Base-by-base conservation (phyloP, 495 filamentous ascomycete species). In the Penicillium simplicissimum region DNA sequence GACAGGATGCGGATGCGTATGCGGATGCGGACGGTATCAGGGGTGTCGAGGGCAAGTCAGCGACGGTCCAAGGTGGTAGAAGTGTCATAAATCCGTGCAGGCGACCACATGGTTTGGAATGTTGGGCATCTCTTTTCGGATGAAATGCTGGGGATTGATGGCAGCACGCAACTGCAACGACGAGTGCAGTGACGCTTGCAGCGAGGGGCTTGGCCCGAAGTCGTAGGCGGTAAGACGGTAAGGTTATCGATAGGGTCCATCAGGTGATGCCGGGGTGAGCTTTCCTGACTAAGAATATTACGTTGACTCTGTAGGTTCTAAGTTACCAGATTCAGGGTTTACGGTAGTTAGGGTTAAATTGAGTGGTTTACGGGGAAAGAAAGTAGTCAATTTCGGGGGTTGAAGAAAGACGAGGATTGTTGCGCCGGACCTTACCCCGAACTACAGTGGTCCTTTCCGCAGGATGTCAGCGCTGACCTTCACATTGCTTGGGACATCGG, bases 171-270 rank as follows among this genome's bases (percentile, higher is more conserved):
- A 54, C 21, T 43, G 61, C 34, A 43, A 34, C 33, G 52, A 34
- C 19, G 34, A 33, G 11, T 15, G 38, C 40, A 51, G 57, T 67
- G 64, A 67, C 69, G 69, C 61, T 67, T 71, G 64, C 69, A 60
- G 64, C 63, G 68, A 66, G 69, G 69, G 69, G 67, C 59, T 45
- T 36, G 31, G 7, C 65, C 34, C 11, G 57, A 62, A 58, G 37
- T 9, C 42, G 66, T 33, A 63, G 69, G 67, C 68, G 68, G 68
- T 69, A 51, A 58, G 36, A 8, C 3, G 33, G 21, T 53, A 36
- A 36, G 21, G 45, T 71, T 71, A 71, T 71, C 69, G 67, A 69
- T 69, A 71, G 48, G 3, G 28, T 15, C 13, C 31, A 17, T 23
- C 45, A 13, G 23, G 48, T 52, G 48, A 52, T 48, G 23, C 28